Percentiles rank a stretch among this genome's conserved stretches.
These are phyloP conservation scores for Aphanomyces stellatus DNA, from an alignment of 352 stramenopile genomes.

Conservation along the genomic window DNA sequence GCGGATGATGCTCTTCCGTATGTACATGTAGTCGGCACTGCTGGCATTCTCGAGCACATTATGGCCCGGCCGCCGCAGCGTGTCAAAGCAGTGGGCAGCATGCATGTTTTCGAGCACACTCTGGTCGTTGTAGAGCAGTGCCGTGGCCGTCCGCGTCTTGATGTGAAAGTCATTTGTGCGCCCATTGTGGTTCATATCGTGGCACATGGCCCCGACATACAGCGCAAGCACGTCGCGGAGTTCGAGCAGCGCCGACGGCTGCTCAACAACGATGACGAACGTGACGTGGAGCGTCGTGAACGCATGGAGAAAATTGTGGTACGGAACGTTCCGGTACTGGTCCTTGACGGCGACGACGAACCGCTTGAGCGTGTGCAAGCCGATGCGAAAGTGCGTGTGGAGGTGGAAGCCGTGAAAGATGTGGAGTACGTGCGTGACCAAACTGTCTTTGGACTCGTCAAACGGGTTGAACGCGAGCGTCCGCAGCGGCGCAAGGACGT, in stretches of 20 bases:
- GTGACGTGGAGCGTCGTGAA: constrained; percentile 75
- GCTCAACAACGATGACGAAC: constrained; percentile 59
- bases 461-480: constrained; percentile 62
- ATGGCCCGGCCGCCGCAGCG: constrained; percentile 52
- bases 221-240: constrained; percentile 54
- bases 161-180: constrained; percentile 87
- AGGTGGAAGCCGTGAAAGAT: constrained; percentile 69
- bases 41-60: constrained; percentile 52
- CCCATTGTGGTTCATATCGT: constrained; percentile 85
- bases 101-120: constrained; percentile 88
- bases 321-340: constrained; percentile 74
- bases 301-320: constrained; percentile 82
- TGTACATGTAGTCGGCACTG: constrained; percentile 30
- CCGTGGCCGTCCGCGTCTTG: constrained; percentile 54
- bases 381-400: constrained; percentile 46
- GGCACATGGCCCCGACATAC: constrained; percentile 70
- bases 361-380: constrained; percentile 41
- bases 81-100: constrained; percentile 67
- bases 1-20: constrained; percentile 66
- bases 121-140: constrained; percentile 83
- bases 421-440: constrained; percentile 56
- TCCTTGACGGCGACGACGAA: constrained; percentile 60
- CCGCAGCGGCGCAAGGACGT: too few relatives aligned
- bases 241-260: constrained; percentile 44
- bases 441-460: constrained; percentile 44